phyloP scores from a whole-genome alignment of 208 protist genomes.

The Blastocrithidia nonstop region DNA sequence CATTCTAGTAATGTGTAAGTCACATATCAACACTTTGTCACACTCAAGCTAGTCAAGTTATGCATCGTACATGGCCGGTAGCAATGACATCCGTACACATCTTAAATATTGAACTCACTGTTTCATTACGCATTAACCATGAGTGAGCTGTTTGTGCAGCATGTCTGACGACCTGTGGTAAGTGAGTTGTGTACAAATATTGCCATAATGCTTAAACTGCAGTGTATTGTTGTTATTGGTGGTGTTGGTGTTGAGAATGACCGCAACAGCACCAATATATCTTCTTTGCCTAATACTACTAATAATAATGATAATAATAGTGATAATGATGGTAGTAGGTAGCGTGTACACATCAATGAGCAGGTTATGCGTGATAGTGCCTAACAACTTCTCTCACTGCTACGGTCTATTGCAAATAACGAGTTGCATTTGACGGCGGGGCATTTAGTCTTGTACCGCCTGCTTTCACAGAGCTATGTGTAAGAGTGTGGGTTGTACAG shows the following conservation, averaged over 20 bases:
- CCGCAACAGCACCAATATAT: neutral
- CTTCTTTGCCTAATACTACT: too few species aligned
- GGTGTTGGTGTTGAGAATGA: too few species aligned
- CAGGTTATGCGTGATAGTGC: too few species aligned
- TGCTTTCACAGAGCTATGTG: constrained; percentile 17
- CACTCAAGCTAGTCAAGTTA: constrained; percentile 42
- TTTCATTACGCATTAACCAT: constrained; percentile 15
- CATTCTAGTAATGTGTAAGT: too few species aligned
- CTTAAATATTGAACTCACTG: constrained; percentile 21
- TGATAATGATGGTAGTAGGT: neutral
- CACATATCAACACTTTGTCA: constrained; percentile 47
- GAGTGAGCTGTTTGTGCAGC: constrained; percentile 8
- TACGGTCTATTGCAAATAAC: constrained; percentile 6
- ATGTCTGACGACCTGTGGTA: constrained; percentile 38
- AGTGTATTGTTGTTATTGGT: neutral
- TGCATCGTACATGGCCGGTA: constrained; percentile 22
- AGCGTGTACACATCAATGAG: too few species aligned
- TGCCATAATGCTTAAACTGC: constrained; percentile 55
- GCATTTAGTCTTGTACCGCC: constrained; percentile 6
- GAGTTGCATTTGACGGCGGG: constrained; percentile 2
- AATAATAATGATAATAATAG: too few species aligned
- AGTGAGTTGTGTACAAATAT: constrained; percentile 31
- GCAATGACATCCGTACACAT: neutral
- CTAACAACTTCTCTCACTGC: too few species aligned
- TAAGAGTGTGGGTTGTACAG: constrained; percentile 71